Conservation (phyloP, 2,329 filamentous ascomycete species). For the Monosporascus sp. region DNA sequence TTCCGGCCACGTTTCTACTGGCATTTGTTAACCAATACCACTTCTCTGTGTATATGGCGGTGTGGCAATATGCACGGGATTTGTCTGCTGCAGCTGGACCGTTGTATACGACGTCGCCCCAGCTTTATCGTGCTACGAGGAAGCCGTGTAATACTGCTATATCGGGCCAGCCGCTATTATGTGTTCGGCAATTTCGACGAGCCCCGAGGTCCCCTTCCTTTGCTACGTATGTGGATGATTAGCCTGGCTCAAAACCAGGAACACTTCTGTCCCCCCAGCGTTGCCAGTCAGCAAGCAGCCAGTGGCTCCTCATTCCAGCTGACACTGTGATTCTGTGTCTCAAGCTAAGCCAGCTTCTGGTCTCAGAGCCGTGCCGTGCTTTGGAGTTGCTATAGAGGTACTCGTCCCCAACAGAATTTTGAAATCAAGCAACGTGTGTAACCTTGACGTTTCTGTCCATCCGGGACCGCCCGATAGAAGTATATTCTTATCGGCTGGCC, state of each 20-base stretch:
- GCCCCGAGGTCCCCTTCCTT: too few species aligned
- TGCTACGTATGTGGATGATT: too few species aligned
- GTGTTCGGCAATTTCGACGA: not conserved
- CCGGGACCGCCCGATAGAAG: constrained; percentile 1
- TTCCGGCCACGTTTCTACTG: constrained; percentile 3
- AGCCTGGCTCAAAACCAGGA: not conserved
- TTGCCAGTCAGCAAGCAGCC: constrained; percentile 5
- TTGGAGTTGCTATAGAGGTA: constrained; percentile 13
- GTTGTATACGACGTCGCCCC: constrained; percentile 24
- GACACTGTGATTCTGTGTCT: constrained; percentile 10
- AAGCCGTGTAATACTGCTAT: not conserved
- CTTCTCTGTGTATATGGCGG: constrained; percentile 20
- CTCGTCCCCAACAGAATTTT: constrained; percentile 3
- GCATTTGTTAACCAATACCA: constrained; percentile 19
- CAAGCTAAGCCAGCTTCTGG: constrained; percentile 5
- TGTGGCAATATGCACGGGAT: constrained; percentile 18
- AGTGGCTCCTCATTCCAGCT: constrained; percentile 1
- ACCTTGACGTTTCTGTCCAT: constrained; percentile 5
- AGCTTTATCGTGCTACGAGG: constrained; percentile 1
- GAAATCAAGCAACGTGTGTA: not conserved
- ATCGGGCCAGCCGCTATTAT: not conserved
- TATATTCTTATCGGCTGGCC: constrained; percentile 18
- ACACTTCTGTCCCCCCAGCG: not conserved
- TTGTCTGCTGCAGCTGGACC: constrained; percentile 13
- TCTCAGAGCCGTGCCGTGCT: constrained; percentile 9